Evolutionary conservation across 2,329 filamentous ascomycete species (phyloP).

Genomic region (Tolypocladium nubicola): DNA sequence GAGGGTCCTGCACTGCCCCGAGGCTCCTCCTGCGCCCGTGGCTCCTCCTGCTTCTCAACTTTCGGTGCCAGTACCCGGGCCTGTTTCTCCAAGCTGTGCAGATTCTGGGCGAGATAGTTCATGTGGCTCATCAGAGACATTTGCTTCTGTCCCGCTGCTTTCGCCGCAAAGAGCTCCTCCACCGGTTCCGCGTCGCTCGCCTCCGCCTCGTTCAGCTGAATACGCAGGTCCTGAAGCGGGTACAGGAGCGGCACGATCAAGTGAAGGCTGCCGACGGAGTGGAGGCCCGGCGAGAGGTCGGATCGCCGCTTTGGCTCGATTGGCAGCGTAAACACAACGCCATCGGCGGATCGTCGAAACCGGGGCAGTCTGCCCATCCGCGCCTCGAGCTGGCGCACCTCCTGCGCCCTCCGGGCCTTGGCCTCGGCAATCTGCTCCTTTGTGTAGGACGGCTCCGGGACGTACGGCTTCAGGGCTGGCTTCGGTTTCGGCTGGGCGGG

Average conservation of each 20-base stretch:
- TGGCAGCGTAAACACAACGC: conserved; percentile 58
- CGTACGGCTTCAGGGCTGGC: conserved; percentile 17
- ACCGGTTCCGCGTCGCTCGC: conserved; percentile 49
- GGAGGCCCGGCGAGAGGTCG: conserved; percentile 51
- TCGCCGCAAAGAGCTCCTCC: conserved; percentile 54
- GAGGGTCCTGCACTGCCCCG: conserved; percentile 5
- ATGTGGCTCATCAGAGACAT: conserved; percentile 62
- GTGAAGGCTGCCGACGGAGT: conserved; percentile 51
- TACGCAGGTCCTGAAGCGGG: conserved; percentile 55
- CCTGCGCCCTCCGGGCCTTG: conserved; percentile 49
- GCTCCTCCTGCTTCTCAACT: conserved; percentile 5
- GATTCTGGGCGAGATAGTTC: conserved; percentile 64
- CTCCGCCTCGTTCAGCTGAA: conserved; percentile 55
- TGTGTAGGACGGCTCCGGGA: conserved; percentile 40
- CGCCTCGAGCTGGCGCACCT: conserved; percentile 64
- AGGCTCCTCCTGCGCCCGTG: conserved; percentile 1
- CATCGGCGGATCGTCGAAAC: conserved; percentile 61
- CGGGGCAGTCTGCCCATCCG: conserved; percentile 57
- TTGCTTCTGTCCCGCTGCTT: conserved; percentile 43
- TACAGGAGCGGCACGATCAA: conserved; percentile 63
- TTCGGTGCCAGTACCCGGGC: conserved; percentile 16
- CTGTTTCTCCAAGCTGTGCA: conserved; percentile 55
- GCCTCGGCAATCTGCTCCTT: conserved; percentile 51
- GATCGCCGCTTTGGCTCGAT: conserved; percentile 52
- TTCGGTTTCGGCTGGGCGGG: conserved; percentile 2